Base-by-base conservation (phyloP, 257 asterid genomes). In the Jacaranda mimosifolia region DNA sequence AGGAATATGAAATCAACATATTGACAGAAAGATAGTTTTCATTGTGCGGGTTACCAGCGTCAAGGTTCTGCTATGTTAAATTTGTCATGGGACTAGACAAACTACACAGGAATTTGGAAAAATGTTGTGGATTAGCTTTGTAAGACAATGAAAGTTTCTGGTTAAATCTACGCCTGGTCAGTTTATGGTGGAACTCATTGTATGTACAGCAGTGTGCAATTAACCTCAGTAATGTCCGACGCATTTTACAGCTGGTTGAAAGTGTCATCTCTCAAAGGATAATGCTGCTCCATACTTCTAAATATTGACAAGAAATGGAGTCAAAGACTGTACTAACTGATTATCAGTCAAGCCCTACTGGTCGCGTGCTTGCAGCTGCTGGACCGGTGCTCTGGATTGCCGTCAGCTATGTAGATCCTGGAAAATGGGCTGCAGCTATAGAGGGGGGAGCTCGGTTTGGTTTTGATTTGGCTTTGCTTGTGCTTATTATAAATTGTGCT, bases 391-490 rank as follows among this genome's bases (percentile, higher is more conserved):
- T 90, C 56, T 86, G 87, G 72, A 64, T 90, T 79, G 84, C 90
- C 62, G 72, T 86, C 51, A 78, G 91, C 82, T 88, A 90, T 82
- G 83, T 90, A 40, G 96, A 86, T 74, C 93, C 93, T 52, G 96
- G 96, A 72, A 90, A 90, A 76, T 90, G 91, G 92, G 89, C 91
- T 38, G 85, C 89, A 63, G 77, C 85, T 63, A 85, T 88, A 63
- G 96, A 90, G 73, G 91, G 93, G 18, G 96, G 96, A 26, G 85
- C 89, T 32, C 90, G 85, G 38, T 87, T 85, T 56, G 96, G 96
- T n/a, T 70, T 70, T 75, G 91, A 88, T 73, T 70, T 86, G 71
- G 82, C 76, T 62, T 68, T 77, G 38, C 82, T 83, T 39, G 68
- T 85, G 73, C 83, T 90, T 63, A 49, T 81, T 43, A 84, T 90